Conservation (phyloP, 306 rosid genomes). For the Arachis stenosperma region DNA sequence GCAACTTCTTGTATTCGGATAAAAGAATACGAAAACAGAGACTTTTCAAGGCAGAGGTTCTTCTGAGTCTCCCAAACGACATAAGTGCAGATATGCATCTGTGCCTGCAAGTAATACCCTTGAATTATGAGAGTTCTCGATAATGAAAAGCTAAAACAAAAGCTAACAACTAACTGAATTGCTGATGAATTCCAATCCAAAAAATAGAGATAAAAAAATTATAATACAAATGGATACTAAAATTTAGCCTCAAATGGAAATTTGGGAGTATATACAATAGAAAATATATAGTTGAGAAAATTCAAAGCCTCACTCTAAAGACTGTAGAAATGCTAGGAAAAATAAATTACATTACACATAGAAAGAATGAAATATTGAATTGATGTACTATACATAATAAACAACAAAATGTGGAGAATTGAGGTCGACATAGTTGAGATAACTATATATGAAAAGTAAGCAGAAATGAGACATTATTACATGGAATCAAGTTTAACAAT, state of each 20-base stretch:
- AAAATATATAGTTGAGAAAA: background rate
- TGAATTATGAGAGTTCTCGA: background rate
- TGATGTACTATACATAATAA: too few relatives aligned
- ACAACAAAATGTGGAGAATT: too few relatives aligned
- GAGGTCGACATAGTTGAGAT: too few relatives aligned
- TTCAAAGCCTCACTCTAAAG: background rate
- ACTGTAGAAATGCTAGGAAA: too few relatives aligned
- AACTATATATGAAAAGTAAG: too few relatives aligned
- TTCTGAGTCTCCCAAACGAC: conserved; percentile 79
- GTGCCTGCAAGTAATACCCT: conserved; percentile 54
- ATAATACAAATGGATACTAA: background rate
- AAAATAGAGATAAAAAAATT: background rate
- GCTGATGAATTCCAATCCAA: background rate
- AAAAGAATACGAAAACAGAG: background rate
- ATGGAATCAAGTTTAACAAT: background rate
- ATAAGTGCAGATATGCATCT: conserved; percentile 80
- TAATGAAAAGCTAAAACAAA: background rate
- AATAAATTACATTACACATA: too few relatives aligned
- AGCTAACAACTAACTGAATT: background rate
- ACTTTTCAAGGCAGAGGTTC: conserved; percentile 66
- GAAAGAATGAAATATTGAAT: too few relatives aligned
- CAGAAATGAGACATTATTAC: background rate
- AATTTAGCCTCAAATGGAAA: background rate
- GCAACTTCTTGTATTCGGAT: too few relatives aligned
- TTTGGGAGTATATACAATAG: background rate